These are phyloP conservation scores for Melaleuca quinquenervia DNA, from an alignment of 345 rosid species.

Conservation along the genomic window DNA sequence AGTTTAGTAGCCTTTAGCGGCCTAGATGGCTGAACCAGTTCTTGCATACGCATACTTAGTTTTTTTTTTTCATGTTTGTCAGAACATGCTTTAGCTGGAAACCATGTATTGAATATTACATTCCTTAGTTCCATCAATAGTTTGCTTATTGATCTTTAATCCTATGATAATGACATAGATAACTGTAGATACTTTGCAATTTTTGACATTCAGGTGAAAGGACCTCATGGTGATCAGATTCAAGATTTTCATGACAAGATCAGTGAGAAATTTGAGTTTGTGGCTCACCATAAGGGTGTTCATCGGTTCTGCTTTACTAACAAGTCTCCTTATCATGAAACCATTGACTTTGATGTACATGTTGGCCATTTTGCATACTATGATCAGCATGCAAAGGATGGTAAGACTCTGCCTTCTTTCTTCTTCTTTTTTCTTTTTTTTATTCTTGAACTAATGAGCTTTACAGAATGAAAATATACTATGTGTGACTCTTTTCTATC, in stretches of 20 bases:
- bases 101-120: neutral
- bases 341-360: conserved; percentile 61
- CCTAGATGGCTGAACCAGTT: neutral
- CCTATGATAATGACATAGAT: neutral
- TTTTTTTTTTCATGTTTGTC: neutral
- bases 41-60: neutral
- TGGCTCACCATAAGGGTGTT: conserved; percentile 51
- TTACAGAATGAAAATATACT: neutral
- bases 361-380: conserved; percentile 52
- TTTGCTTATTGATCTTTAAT: neutral
- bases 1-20: neutral
- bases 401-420: conserved; percentile 10
- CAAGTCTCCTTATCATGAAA: conserved; percentile 69
- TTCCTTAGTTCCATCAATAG: neutral
- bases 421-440: neutral
- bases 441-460: neutral
- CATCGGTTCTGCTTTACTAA: conserved; percentile 64
- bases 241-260: conserved; percentile 52
- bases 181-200: neutral
- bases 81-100: neutral
- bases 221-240: conserved; percentile 49
- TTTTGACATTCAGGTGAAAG: conserved; percentile 37
- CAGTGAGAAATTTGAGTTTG: conserved; percentile 60
- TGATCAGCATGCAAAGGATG: conserved; percentile 76
- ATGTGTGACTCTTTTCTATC: neutral